Conservation (phyloP, 2,329 filamentous ascomycete genomes). For the Fusarium verrucosum region DNA sequence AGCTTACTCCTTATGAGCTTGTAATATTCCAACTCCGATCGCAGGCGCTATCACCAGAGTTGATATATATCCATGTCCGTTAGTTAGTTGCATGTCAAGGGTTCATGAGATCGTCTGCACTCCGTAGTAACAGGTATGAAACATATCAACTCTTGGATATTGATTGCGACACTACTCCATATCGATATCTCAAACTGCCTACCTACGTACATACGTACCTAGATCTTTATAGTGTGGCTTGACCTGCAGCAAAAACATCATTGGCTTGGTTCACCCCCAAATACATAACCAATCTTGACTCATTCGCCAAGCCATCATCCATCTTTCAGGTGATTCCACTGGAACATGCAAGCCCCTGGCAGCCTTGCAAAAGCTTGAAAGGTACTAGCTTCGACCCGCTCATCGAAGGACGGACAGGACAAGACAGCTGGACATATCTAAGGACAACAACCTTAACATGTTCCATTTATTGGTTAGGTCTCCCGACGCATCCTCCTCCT, state of each 20-base stretch:
- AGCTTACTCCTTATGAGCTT: not conserved
- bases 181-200: not conserved
- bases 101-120: not conserved
- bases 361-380: constrained; percentile 41
- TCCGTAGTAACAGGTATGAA: not conserved
- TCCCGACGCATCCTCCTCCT: constrained; percentile 22
- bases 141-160: not conserved
- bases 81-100: not conserved
- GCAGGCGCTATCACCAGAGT: not conserved
- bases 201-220: too few species aligned
- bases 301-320: constrained; percentile 12
- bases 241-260: constrained; percentile 18
- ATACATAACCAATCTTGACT: constrained; percentile 18
- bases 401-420: constrained; percentile 34
- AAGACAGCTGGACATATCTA: constrained; percentile 44
- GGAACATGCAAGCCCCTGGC: constrained; percentile 43
- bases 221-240: constrained; percentile 17
- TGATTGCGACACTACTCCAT: not conserved
- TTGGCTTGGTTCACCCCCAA: constrained; percentile 20
- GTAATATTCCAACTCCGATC: too few species aligned
- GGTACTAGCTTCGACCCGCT: constrained; percentile 42
- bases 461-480: constrained; percentile 5
- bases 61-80: not conserved
- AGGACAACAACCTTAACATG: constrained; percentile 21
- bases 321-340: constrained; percentile 17